Base-by-base conservation (phyloP, 1,139 yeast genomes). In the Pichia sp. region DNA sequence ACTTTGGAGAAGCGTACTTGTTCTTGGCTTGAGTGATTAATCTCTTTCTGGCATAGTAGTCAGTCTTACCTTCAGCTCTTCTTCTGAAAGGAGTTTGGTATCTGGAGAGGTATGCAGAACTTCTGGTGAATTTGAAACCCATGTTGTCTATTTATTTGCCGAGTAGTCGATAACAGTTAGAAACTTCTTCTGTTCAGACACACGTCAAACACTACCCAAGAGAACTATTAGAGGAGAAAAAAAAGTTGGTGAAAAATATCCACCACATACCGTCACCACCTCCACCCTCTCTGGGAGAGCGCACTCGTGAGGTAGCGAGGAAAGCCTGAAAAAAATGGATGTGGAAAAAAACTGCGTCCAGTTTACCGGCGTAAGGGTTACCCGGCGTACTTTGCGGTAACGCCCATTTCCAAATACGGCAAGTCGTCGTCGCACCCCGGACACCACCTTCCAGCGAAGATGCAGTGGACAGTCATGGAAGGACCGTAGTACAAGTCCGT, bases 71-170 rank as follows among this genome's bases (percentile, higher is more conserved):
- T 81, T 95, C 98, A 77, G 96, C 90, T 88, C 99, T 90, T 87
- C 99, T 90, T 80, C 99, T 90, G 97, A 90, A 93, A 70, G 98
- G 97, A 76, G 99, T 93, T 84, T 93, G 99, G 96, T 85, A 93
- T 78, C 99, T 93, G 76, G 98, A 90, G 85, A 85, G 90, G 93
- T 95, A 93, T 69, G 98, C 95, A 72, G 96, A 85, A 69, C 75
- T 72, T 64, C 72, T 71, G 75, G 83, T 83, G 90, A 90, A 90
- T 49, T 56, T 56, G 47, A 54, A 56, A 72, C 84, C 81, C 97
- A 90, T 90, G 75, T 47, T 50, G 50, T 44, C 41, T 36, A 36
- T 36, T 36, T 36, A 11, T 36, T 36, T 36, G n/a, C n/a, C 41
- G 45, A 15, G 30, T 56, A 34, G 26, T 50, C 16, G 16, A 2